Evolutionary conservation across 306 rosid species (phyloP).

Genomic region (Morella rubra): DNA sequence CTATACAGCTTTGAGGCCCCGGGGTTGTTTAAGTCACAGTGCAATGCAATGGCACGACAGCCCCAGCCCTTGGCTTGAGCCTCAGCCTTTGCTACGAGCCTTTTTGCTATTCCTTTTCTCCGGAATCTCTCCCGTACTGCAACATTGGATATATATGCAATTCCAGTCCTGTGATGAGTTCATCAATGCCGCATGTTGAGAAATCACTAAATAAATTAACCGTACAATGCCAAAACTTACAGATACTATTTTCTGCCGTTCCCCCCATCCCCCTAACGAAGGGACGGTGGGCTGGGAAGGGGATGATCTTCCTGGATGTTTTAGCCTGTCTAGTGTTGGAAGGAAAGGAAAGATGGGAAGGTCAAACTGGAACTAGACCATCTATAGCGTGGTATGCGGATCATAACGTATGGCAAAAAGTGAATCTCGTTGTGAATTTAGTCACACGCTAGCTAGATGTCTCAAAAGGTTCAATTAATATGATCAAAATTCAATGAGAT

Average conservation of each 20-base stretch:
- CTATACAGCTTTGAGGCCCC: slow-evolving; percentile 74
- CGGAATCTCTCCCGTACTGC: slow-evolving; percentile 90
- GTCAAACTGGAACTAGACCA: not conserved
- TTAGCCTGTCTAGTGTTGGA: not conserved
- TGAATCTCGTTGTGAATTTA: not conserved
- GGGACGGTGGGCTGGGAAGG: too few species aligned
- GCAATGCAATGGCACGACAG: slow-evolving; percentile 83
- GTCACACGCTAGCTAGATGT: not conserved
- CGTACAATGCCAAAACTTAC: not conserved
- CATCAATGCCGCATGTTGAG: not conserved
- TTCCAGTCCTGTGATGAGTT: slow-evolving; percentile 67
- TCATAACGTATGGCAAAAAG: not conserved
- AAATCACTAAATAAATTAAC: slow-evolving; percentile 15
- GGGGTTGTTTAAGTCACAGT: slow-evolving; percentile 78
- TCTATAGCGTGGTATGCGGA: not conserved
- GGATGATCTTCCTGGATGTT: not conserved
- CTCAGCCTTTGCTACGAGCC: slow-evolving; percentile 77
- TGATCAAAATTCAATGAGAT: not conserved
- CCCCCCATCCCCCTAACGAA: not conserved
- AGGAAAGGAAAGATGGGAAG: not conserved
- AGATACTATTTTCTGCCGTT: not conserved
- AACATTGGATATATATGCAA: slow-evolving; percentile 93
- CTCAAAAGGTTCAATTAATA: not conserved
- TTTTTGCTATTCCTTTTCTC: slow-evolving; percentile 81
- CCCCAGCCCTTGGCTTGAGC: slow-evolving; percentile 90